Evolutionary conservation across 805 yeast species (phyloP).

Genomic region (Suhomyces sp.): DNA sequence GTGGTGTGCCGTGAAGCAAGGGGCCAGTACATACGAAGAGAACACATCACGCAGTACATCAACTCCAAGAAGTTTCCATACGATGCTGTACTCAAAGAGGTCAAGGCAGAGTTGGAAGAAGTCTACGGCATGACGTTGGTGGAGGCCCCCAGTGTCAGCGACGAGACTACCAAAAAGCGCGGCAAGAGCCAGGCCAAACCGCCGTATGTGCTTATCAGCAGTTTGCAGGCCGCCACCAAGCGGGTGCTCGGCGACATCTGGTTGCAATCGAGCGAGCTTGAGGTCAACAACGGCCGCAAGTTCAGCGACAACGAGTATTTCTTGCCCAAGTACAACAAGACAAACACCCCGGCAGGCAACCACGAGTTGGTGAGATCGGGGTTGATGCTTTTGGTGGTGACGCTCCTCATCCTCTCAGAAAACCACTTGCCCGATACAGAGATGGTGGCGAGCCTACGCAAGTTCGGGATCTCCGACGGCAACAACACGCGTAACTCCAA

Average conservation of each 20-base stretch:
- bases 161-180: slow-evolving; percentile 2
- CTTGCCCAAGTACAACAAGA: slow-evolving; percentile 19
- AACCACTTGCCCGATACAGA: slow-evolving; percentile 29
- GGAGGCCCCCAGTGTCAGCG: slow-evolving; percentile 11
- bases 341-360: slow-evolving; percentile 19
- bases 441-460: slow-evolving; percentile 18
- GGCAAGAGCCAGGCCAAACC: slow-evolving; percentile 3
- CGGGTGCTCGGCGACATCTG: slow-evolving; percentile 26
- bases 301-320: slow-evolving; percentile 18
- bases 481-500: slow-evolving; percentile 6
- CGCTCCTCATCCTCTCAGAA: slow-evolving; percentile 29
- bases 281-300: slow-evolving; percentile 3
- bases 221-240: slow-evolving; percentile 18
- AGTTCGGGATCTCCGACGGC: slow-evolving; percentile 17
- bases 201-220: slow-evolving; percentile 20
- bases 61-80: slow-evolving; percentile 7
- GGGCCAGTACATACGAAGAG: slow-evolving; percentile 22
- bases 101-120: slow-evolving; percentile 16
- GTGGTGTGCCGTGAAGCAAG: slow-evolving; percentile 20
- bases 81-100: slow-evolving; percentile 15
- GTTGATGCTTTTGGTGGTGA: slow-evolving; percentile 24
- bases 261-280: slow-evolving; percentile 7
- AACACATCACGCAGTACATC: slow-evolving; percentile 16
- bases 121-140: slow-evolving; percentile 28
- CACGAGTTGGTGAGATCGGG: slow-evolving; percentile 31